Percentiles rank a stretch among this genome's conserved stretches.
Evolutionary conservation across 2,329 filamentous ascomycete species (phyloP).

Genomic region (Dichotomopilus funicola): DNA sequence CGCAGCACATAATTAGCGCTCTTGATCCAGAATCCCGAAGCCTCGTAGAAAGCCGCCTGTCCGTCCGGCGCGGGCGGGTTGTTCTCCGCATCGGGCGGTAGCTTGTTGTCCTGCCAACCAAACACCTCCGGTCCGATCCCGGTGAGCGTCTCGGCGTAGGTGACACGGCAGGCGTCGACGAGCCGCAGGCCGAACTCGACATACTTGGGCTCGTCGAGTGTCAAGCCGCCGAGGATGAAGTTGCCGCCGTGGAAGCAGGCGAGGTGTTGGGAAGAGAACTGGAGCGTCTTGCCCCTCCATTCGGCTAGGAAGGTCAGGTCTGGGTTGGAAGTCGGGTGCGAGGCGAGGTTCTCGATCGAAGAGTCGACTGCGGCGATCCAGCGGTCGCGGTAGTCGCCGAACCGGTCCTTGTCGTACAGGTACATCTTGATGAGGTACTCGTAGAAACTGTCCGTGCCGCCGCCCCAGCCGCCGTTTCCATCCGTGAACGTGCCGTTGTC

Average conservation of each 20-base stretch:
- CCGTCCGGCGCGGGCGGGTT: constrained; percentile 38
- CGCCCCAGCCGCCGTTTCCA: constrained; percentile 66
- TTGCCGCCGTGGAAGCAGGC: constrained; percentile 81
- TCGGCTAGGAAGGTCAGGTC: constrained; percentile 66
- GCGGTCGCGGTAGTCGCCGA: constrained; percentile 59
- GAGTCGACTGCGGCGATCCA: constrained; percentile 74
- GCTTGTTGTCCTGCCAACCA: constrained; percentile 47
- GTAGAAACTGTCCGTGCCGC: constrained; percentile 74
- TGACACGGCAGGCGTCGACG: constrained; percentile 65
- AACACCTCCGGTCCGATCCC: constrained; percentile 72
- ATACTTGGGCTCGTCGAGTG: constrained; percentile 59
- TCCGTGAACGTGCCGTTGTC: constrained; percentile 61
- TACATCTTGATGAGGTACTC: constrained; percentile 93
- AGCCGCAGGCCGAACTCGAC: constrained; percentile 67
- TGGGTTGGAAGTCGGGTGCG: constrained; percentile 57
- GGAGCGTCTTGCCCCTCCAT: constrained; percentile 42
- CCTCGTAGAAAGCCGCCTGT: constrained; percentile 54
- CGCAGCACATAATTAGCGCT: constrained; percentile 59
- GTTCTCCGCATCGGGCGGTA: constrained; percentile 31
- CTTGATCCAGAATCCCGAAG: constrained; percentile 66
- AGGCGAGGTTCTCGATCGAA: constrained; percentile 63
- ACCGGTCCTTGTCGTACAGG: constrained; percentile 64
- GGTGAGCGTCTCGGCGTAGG: constrained; percentile 62
- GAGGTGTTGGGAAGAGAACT: constrained; percentile 48
- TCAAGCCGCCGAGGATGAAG: constrained; percentile 73